phyloP scores from a whole-genome alignment of 352 stramenopile species.

The Pythium brassicae region DNA sequence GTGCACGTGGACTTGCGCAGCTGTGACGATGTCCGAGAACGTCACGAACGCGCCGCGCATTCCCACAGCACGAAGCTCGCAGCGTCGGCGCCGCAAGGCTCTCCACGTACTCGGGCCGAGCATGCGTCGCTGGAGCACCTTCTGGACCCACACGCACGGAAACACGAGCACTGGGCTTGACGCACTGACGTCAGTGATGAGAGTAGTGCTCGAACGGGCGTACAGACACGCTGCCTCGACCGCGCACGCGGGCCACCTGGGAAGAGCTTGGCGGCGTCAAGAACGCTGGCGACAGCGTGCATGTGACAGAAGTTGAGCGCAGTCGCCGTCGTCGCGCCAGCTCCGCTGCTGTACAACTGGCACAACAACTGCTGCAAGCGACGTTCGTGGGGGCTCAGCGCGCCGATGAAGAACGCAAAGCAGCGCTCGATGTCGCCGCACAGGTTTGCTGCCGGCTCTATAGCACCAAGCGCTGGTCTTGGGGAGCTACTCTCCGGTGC shows the following conservation, averaged over 20 bases:
- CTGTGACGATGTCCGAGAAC: conserved; percentile 34
- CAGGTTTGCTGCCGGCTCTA: conserved; percentile 1
- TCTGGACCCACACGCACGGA: conserved; percentile 54
- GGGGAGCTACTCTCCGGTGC: too few species aligned
- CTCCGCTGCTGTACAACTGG: conserved; percentile 19
- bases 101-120: conserved; percentile 47
- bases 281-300: conserved; percentile 26
- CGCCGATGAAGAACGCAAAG: conserved; percentile 39
- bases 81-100: conserved; percentile 27
- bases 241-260: conserved; percentile 27
- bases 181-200: neutral
- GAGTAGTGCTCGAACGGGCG: neutral
- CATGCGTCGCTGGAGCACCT: conserved; percentile 41
- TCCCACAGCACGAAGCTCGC: conserved; percentile 24
- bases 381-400: conserved; percentile 18
- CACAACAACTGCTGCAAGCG: conserved; percentile 19
- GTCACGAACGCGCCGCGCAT: conserved; percentile 25
- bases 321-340: neutral
- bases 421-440: conserved; percentile 33
- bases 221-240: neutral
- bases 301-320: conserved; percentile 18
- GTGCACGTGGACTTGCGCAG: conserved; percentile 16
- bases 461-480: neutral
- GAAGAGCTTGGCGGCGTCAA: conserved; percentile 44
- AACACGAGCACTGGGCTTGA: conserved; percentile 46